Percentiles rank a stretch among this genome's conserved stretches.
phyloP scores from a whole-genome alignment of 164 flowering plant genomes.

The Annona squamosa region DNA sequence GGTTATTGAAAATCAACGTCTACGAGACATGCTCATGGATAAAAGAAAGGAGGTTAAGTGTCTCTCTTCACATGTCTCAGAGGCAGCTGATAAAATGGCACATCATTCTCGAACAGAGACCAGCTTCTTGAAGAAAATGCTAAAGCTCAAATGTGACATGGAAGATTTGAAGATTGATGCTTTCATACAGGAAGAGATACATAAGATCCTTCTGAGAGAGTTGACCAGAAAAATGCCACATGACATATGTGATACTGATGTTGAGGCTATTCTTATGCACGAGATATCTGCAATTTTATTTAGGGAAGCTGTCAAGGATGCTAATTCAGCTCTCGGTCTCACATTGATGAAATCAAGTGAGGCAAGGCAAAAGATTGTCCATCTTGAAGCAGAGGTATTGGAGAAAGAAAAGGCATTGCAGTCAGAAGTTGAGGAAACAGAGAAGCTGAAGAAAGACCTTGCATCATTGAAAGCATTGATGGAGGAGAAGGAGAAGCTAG shows the following conservation, averaged over 20 bases:
- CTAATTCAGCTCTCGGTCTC: slow-evolving; percentile 20
- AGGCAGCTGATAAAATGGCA: slow-evolving; percentile 36
- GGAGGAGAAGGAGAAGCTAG: slow-evolving; percentile 47
- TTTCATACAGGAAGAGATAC: slow-evolving; percentile 43
- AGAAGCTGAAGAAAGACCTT: slow-evolving; percentile 36
- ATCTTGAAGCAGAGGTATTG: slow-evolving; percentile 30
- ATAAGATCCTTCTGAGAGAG: slow-evolving; percentile 40
- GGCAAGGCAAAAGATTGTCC: slow-evolving; percentile 24
- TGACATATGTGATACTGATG: slow-evolving; percentile 31
- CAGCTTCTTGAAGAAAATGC: slow-evolving; percentile 27
- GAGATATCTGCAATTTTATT: slow-evolving; percentile 32
- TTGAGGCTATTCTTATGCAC: slow-evolving; percentile 36
- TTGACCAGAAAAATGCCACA: slow-evolving; percentile 14
- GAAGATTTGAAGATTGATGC: slow-evolving; percentile 38
- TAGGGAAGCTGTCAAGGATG: slow-evolving; percentile 39
- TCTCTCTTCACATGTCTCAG: slow-evolving; percentile 42
- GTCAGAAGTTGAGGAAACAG: slow-evolving; percentile 34
- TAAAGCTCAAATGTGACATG: slow-evolving; percentile 31
- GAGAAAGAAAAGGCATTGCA: slow-evolving; percentile 28
- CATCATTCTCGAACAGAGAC: slow-evolving; percentile 35
- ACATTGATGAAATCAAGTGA: slow-evolving; percentile 17
- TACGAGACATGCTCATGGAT: slow-evolving; percentile 35
- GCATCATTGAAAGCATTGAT: slow-evolving; percentile 17
- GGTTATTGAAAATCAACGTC: slow-evolving; percentile 44
- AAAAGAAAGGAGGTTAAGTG: slow-evolving; percentile 39